Evolutionary conservation across 306 rosid genomes (phyloP), one percentile per base, ranked within the genome.

Genomic region (Gleditsia sinensis): DNA sequence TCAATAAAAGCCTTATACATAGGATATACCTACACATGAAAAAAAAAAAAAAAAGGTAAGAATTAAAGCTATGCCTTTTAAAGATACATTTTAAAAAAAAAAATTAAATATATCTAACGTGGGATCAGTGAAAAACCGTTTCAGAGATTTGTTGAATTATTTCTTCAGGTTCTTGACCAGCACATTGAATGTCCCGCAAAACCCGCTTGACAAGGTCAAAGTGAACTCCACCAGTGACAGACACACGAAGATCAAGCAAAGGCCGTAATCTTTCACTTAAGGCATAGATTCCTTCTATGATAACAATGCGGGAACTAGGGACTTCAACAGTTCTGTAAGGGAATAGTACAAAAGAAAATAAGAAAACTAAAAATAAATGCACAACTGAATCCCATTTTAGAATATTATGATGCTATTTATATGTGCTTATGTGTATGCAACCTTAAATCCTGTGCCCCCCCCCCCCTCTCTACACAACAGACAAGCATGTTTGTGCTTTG

Each of bases 1-100:
- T 94, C 99, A 37, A 94, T 94, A 83, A 90, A 94, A 68, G 99
- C 99, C 87, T 94, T 94, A 84, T 94, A 92, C 99, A 94, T 94
- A 49, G 99, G 99, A 81, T 94, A 88, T 37, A 94, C 99, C 97
- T 94, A 83, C 54, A 78, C 56, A 64, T n/a, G n/a, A n/a, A 56
- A 56, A 82, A 48, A 78, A 32, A 50, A 33, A 42, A 68, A 45
- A 66, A 25, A 23, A 51, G 39, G 51, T 33, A 28, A 74, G 74
- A 80, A 80, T 46, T 69, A 71, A 49, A 30, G 74, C 24, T 75
- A 75, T 61, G 57, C 67, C 67, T 75, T 46, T 71, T 58, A 61
- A 8, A 58, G 12, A 69, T 46, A 58, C 65, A 48, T 17, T 61
- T 30, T 51, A 34, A 21, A 61, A 19, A 49, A 60, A 83, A 34